Base-by-base conservation (phyloP, 306 rosid genomes). In the Fragaria nilgerrensis region DNA sequence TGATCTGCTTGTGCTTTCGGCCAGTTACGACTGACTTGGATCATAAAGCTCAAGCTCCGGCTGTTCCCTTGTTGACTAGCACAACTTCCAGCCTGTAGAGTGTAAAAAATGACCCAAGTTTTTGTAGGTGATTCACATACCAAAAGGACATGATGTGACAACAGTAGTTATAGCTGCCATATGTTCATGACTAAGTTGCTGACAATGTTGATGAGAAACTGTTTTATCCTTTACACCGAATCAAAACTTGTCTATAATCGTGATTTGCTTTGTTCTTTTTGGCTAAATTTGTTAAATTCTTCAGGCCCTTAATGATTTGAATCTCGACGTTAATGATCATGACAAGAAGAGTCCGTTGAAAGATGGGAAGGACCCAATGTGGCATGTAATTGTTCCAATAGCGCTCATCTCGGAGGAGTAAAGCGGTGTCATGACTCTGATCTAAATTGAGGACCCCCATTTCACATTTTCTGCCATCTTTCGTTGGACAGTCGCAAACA, bases 1-100 rank as follows among this genome's bases (percentile, higher is more conserved):
- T 82, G 76, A 67, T 70, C 84, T 47, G 90, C 93, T 86, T 87
- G 96, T 77, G 91, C 97, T 92, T 83, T 87, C 87, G 9, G 43
- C 43, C 43, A 7, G 43, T 5, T 5, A 39, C 43, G 9, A 73
- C 81, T 74, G 84, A 45, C 50, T 65, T 59, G 62, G 62, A 78
- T 75, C 77, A 29, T 15, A 67, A 76, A 86, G 62, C 79, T 66
- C 73, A 76, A 86, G 62, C 80, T 61, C 69, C 47, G 3, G 39
- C 67, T 13, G 9, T 25, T 56, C 9, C 62, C 68, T 78, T 76
- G 41, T 56, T 75, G 45, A 37, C 78, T 77, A 13, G 80, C 65
- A 37, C 77, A 76, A 55, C 74, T 34, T 72, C 76, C 68, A 13
- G 63, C 68, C 47, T 75, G 73, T 76, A 48, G 74, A 81, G 65